Evolutionary conservation across 1,139 yeast genomes (phyloP).

Genomic region (Scheffersomyces illinoinensis): DNA sequence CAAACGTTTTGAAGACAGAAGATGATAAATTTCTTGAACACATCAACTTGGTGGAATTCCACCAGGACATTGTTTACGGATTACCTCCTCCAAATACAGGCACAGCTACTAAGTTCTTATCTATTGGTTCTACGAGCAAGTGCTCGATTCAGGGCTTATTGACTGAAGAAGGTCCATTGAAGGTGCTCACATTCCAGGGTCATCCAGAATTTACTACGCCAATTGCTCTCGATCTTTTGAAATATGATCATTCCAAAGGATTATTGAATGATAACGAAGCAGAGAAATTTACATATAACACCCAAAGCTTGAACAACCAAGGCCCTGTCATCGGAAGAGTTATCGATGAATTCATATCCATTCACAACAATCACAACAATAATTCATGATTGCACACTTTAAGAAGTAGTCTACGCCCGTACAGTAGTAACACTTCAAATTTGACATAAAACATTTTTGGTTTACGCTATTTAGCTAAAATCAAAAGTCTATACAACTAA

Average conservation of each 20-base stretch:
- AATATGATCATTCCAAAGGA: slow-evolving; percentile 3
- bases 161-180: slow-evolving; percentile 42
- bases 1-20: slow-evolving; percentile 19
- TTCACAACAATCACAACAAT: slow-evolving; percentile 3
- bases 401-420: not conserved
- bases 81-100: slow-evolving; percentile 37
- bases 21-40: slow-evolving; percentile 19
- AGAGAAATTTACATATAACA: slow-evolving; percentile 29
- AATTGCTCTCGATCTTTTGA: slow-evolving; percentile 29
- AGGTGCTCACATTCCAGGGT: slow-evolving; percentile 74
- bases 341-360: slow-evolving; percentile 27
- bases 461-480: not conserved
- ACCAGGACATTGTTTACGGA: slow-evolving; percentile 63
- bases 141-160: slow-evolving; percentile 65
- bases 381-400: slow-evolving; percentile 1
- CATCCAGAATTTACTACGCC: slow-evolving; percentile 77
- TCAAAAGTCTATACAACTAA: not conserved
- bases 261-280: slow-evolving; percentile 14
- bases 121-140: slow-evolving; percentile 53
- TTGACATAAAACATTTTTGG: not conserved
- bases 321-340: slow-evolving; percentile 35
- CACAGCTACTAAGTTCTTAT: slow-evolving; percentile 23
- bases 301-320: slow-evolving; percentile 34
- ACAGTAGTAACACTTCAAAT: not conserved
- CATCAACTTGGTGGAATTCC: slow-evolving; percentile 59